Evolutionary conservation across 192 early-diverging fungal genomes (phyloP), one percentile per base, ranked within the genome.

Genomic region (Umbelopsis isabellina): DNA sequence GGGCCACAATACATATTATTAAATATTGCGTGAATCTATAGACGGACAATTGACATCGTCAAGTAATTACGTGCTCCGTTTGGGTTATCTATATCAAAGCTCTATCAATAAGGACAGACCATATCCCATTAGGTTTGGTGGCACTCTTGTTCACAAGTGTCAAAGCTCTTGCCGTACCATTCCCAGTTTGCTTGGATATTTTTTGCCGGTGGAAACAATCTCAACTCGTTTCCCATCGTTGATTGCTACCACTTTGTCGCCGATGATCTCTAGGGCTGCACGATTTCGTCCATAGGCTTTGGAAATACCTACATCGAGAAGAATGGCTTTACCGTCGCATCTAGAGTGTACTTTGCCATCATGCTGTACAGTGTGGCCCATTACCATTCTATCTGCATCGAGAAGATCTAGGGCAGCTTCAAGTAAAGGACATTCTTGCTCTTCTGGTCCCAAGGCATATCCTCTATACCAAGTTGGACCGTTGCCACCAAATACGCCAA

Each of bases 231-330:
- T 20, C 8, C 69, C 37, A 20, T 67, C 23, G 64, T 84, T 90
- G 5, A 92, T 69, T 8, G 81, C 88, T 46, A 70, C 79, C 1
- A 90, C 81, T 6, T 65, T 68, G 46, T 91, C 81, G 35, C 87
- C 88, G 6, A 86, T 66, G 35, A 93, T 93, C 74, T 93, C 89
- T 21, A 93, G 70, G 1, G 89, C 90, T 16, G 91, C 92, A 30
- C 79, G 80, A 72, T 91, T 76, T 6, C 85, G 76, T n/a, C 89
- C 92, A 78, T 92, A 93, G 27, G 77, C 83, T 12, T 64, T 66
- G 45, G 88, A 89, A 46, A 92, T 90, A 20, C 92, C 92, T 23
- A 91, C 88, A 68, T 93, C 92, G 69, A 93, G 88, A 35, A 92
- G 78, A 65, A 87, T 75, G 30, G 89, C 82, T 25, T 79, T 79